phyloP scores from a whole-genome alignment of 371 early-diverging fungal genomes.

The Syncephalastrum contaminatum region DNA sequence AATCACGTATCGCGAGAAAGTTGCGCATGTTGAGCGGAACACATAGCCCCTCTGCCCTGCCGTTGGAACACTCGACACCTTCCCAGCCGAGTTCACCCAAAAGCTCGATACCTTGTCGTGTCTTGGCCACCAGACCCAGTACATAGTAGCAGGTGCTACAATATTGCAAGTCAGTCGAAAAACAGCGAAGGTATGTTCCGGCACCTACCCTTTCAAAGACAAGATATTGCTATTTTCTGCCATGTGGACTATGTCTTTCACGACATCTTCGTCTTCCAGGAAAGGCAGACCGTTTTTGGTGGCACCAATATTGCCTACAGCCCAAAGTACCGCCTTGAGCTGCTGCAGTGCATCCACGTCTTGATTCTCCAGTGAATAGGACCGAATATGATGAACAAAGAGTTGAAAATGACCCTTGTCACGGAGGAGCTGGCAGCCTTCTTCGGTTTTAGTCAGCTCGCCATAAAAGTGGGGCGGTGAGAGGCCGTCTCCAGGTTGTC shows the following conservation, averaged over 20 bases:
- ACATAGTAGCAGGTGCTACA: slow-evolving; percentile 79
- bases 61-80: slow-evolving; percentile 56
- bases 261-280: slow-evolving; percentile 67
- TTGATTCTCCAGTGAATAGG: slow-evolving; percentile 46
- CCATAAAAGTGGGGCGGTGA: slow-evolving; percentile 83
- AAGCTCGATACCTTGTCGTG: slow-evolving; percentile 68
- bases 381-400: slow-evolving; percentile 64
- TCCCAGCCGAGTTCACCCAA: slow-evolving; percentile 81
- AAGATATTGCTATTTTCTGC: slow-evolving; percentile 68
- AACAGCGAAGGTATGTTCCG: not conserved
- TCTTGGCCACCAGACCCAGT: slow-evolving; percentile 70
- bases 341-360: slow-evolving; percentile 45
- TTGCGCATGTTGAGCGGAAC: slow-evolving; percentile 61
- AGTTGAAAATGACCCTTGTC: slow-evolving; percentile 66
- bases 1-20: slow-evolving; percentile 69
- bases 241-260: slow-evolving; percentile 69
- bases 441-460: slow-evolving; percentile 75
- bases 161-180: not conserved
- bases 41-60: slow-evolving; percentile 61
- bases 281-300: slow-evolving; percentile 69
- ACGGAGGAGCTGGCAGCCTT: slow-evolving; percentile 69
- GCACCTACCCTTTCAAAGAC: slow-evolving; percentile 74
- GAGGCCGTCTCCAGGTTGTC: slow-evolving; percentile 51
- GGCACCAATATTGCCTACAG: slow-evolving; percentile 80
- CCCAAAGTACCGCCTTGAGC: slow-evolving; percentile 82